phyloP scores from a whole-genome alignment of 2,329 filamentous ascomycete genomes.

The Aureobasidium melanogenum region DNA sequence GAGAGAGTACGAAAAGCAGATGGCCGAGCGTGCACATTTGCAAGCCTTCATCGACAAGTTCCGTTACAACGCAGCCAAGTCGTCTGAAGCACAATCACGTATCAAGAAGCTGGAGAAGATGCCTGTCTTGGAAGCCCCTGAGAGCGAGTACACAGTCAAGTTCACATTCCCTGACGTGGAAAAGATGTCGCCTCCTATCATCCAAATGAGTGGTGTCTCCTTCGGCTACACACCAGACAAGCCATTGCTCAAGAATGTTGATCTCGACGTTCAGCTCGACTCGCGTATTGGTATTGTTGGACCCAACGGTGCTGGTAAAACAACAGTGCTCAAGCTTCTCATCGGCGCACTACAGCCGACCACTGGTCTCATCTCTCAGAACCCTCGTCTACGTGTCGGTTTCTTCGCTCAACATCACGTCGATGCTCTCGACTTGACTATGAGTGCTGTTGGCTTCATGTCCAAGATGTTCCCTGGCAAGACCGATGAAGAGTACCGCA shows the following conservation, averaged over 20 bases:
- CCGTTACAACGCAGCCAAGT: conserved; percentile 97
- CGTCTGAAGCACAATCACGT: conserved; percentile 92
- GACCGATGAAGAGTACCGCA: conserved; percentile 92
- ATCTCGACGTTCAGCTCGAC: conserved; percentile 94
- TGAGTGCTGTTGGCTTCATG: conserved; percentile 93
- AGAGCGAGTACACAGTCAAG: conserved; percentile 89
- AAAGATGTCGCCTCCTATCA: conserved; percentile 92
- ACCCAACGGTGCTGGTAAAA: conserved; percentile 97
- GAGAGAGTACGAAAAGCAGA: conserved; percentile 97
- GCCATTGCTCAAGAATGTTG: conserved; percentile 72
- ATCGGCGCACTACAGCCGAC: conserved; percentile 74
- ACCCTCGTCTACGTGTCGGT: conserved; percentile 80
- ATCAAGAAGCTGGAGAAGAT: conserved; percentile 99
- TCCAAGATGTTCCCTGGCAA: conserved; percentile 81
- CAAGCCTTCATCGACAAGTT: conserved; percentile 99
- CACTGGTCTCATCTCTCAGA: conserved; percentile 73
- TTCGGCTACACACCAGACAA: conserved; percentile 83
- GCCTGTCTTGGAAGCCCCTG: conserved; percentile 82
- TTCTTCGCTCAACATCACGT: conserved; percentile 99
- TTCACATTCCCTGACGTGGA: conserved; percentile 98
- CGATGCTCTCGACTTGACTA: conserved; percentile 83
- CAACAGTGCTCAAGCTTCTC: conserved; percentile 94
- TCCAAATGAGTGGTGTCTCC: conserved; percentile 87
- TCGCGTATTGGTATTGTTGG: conserved; percentile 99
- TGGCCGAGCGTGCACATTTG: conserved; percentile 84